Evolutionary conservation across 2,329 filamentous ascomycete genomes (phyloP).

Genomic region (Sporothrix schenckii): DNA sequence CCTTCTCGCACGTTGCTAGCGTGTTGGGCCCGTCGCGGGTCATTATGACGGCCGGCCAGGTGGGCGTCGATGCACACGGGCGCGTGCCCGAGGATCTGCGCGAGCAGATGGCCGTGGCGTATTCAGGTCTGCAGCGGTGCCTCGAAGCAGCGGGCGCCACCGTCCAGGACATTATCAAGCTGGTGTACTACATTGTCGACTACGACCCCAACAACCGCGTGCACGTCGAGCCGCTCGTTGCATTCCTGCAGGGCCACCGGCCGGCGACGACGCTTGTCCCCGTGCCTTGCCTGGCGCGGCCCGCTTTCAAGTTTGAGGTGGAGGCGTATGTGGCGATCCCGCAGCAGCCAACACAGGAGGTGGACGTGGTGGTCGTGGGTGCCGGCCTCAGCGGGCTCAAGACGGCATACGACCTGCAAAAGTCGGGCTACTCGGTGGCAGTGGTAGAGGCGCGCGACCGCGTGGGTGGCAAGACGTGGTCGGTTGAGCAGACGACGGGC

Average conservation of each 20-base stretch:
- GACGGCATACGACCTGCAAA: conserved; percentile 29
- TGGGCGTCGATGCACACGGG: conserved; percentile 28
- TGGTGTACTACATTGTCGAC: conserved; percentile 35
- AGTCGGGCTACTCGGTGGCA: conserved; percentile 40
- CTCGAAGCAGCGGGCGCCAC: conserved; percentile 29
- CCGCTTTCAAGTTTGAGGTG: conserved; percentile 32
- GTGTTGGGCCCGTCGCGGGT: conserved; percentile 16
- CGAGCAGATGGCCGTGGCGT: conserved; percentile 27
- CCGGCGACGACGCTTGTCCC: conserved; percentile 32
- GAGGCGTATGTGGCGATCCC: conserved; percentile 31
- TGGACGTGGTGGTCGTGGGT: conserved; percentile 34
- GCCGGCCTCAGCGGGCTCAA: conserved; percentile 32
- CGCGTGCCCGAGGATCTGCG: neutral
- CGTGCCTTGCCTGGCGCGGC: conserved; percentile 28
- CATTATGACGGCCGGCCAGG: conserved; percentile 32
- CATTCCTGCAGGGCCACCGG: conserved; percentile 29
- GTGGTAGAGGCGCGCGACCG: conserved; percentile 55
- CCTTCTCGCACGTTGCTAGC: conserved; percentile 30
- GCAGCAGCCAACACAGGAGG: conserved; percentile 15
- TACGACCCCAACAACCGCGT: conserved; percentile 30
- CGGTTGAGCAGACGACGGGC: conserved; percentile 22
- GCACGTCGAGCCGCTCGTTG: conserved; percentile 28
- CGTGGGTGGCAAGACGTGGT: conserved; percentile 57
- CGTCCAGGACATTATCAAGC: conserved; percentile 31
- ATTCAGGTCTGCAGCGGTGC: conserved; percentile 18